Percentiles rank a stretch among this genome's conserved stretches.
Evolutionary conservation across 2,329 filamentous ascomycete species (phyloP).

Genomic region (Monilinia laxa): DNA sequence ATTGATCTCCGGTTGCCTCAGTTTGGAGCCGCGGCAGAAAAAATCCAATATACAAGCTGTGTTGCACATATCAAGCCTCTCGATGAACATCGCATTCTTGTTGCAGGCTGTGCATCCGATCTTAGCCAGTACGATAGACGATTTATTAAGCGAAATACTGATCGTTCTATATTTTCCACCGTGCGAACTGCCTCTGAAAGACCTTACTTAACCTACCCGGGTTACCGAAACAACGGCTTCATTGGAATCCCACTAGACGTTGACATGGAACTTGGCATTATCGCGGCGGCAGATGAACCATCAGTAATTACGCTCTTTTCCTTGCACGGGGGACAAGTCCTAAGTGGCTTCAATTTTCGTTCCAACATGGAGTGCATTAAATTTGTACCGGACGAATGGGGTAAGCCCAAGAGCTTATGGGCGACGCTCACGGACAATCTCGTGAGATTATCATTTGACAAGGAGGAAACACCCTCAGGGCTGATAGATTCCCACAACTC

Average conservation of each 20-base stretch:
- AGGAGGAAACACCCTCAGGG: neutral
- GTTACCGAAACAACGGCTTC: constrained; percentile 51
- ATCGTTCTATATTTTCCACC: neutral
- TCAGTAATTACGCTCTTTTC: constrained; percentile 34
- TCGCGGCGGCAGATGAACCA: constrained; percentile 47
- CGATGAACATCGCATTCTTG: constrained; percentile 51
- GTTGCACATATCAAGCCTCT: constrained; percentile 53
- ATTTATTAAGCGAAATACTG: constrained; percentile 37
- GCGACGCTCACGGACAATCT: neutral
- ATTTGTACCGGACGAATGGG: constrained; percentile 30
- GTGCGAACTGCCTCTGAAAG: constrained; percentile 22
- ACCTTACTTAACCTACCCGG: constrained; percentile 51
- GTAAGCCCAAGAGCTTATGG: constrained; percentile 32
- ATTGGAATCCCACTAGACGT: constrained; percentile 54
- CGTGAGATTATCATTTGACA: constrained; percentile 4
- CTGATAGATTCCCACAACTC: neutral
- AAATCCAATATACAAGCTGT: constrained; percentile 41
- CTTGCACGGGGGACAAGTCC: constrained; percentile 30
- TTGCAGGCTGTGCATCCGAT: constrained; percentile 50
- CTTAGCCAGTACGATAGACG: constrained; percentile 60
- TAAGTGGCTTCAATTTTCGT: neutral
- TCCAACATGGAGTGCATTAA: constrained; percentile 28
- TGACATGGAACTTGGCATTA: constrained; percentile 47
- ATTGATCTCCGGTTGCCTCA: constrained; percentile 41
- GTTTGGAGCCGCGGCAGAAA: constrained; percentile 26